phyloP scores from a whole-genome alignment of 1,139 yeast genomes.

The Taiozyma sp. region DNA sequence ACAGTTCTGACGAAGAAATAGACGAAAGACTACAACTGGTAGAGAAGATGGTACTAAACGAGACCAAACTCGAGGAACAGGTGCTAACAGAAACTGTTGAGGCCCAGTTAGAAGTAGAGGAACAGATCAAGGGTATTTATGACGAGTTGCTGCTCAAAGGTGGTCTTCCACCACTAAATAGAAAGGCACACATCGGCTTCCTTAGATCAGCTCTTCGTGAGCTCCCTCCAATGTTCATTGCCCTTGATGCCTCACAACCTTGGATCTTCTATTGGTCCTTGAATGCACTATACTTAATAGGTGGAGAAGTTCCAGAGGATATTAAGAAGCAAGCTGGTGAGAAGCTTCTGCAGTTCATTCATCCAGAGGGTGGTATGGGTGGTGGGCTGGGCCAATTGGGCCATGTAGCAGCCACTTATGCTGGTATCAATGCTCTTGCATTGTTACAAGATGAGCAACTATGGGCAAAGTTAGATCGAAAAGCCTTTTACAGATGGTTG shows the following conservation, averaged over 20 bases:
- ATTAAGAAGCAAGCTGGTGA: constrained; percentile 21
- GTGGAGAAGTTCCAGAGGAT: constrained; percentile 24
- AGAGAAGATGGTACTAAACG: constrained; percentile 9
- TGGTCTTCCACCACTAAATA: constrained; percentile 16
- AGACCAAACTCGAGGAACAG: constrained; percentile 18
- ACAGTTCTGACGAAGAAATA: constrained; percentile 9
- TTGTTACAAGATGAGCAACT: constrained; percentile 40
- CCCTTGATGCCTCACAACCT: constrained; percentile 80
- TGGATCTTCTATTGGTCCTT: constrained; percentile 88
- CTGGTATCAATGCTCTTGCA: constrained; percentile 62
- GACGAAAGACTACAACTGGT: constrained; percentile 13
- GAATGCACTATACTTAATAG: constrained; percentile 46
- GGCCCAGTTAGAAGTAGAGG: constrained; percentile 36
- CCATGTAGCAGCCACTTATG: constrained; percentile 84
- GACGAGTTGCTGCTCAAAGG: constrained; percentile 18
- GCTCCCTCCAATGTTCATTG: constrained; percentile 34
- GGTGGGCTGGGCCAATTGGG: constrained; percentile 82
- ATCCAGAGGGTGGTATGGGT: constrained; percentile 64
- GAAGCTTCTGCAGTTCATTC: constrained; percentile 29
- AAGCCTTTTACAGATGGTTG: constrained; percentile 57
- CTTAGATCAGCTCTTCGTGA: constrained; percentile 44
- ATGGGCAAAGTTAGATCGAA: constrained; percentile 41
- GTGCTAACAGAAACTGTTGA: constrained; percentile 34
- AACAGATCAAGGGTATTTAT: constrained; percentile 30
- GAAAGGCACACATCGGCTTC: constrained; percentile 31